phyloP scores from a whole-genome alignment of 306 rosid genomes.

The Casuarina cunninghamiana region DNA sequence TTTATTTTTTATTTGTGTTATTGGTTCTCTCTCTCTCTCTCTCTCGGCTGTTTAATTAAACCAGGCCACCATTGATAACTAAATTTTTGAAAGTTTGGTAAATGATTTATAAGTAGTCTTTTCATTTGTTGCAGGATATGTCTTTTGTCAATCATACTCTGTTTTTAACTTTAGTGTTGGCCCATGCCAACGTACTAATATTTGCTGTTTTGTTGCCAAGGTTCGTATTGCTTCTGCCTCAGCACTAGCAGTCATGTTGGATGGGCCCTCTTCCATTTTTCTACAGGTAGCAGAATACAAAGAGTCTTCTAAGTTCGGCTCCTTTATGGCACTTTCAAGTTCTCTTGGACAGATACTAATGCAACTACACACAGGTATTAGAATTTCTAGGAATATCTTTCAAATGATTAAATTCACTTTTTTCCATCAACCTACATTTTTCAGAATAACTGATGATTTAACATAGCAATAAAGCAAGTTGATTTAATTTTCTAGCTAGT shows the following conservation, averaged over 20 bases:
- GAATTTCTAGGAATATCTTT: neutral
- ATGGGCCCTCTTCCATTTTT: conserved; percentile 72
- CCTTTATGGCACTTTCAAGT: conserved; percentile 88
- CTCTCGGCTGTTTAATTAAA: conserved; percentile 7
- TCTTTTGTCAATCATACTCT: neutral
- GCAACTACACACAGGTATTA: conserved; percentile 83
- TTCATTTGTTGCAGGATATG: neutral
- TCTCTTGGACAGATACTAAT: conserved; percentile 86
- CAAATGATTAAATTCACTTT: too few species aligned
- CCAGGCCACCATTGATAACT: neutral
- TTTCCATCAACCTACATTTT: too few species aligned
- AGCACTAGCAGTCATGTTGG: conserved; percentile 71
- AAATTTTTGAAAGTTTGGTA: neutral
- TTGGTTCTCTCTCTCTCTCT: conserved; percentile 15
- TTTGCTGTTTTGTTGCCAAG: conserved; percentile 46
- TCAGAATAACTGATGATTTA: too few species aligned
- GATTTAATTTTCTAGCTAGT: too few species aligned
- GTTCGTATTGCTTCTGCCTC: conserved; percentile 76
- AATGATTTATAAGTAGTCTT: neutral
- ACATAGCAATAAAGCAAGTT: too few species aligned
- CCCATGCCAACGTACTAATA: conserved; percentile 27
- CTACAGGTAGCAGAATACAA: conserved; percentile 91
- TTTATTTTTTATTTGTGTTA: conserved; percentile 21
- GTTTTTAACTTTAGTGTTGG: conserved; percentile 13
- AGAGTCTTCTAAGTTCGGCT: conserved; percentile 76